These are phyloP conservation scores for Teratosphaeriaceae sp. DNA, from an alignment of 2,329 filamentous ascomycete genomes.

Conservation along the genomic window DNA sequence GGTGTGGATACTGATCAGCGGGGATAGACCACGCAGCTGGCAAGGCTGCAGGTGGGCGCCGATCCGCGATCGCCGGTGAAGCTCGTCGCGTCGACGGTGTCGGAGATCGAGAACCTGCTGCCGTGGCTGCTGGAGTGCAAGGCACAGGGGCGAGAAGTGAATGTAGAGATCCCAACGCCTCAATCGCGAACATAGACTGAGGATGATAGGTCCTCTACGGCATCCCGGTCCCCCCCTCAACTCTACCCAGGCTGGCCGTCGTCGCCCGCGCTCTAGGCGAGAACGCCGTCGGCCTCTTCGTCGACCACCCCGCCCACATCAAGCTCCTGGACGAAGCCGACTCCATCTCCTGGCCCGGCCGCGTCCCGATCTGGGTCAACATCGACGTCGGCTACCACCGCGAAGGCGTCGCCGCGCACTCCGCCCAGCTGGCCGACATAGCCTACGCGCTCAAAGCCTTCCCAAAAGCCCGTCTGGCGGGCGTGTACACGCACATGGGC, in stretches of 20 bases:
- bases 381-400: constrained; percentile 68
- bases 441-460: constrained; percentile 44
- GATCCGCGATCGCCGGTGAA: constrained; percentile 44
- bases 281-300: constrained; percentile 55
- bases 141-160: constrained; percentile 47
- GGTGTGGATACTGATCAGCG: no score
- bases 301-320: constrained; percentile 62
- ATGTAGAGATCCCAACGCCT: constrained; percentile 39
- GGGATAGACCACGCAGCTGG: constrained; percentile 57
- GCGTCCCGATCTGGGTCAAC: constrained; percentile 60
- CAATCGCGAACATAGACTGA: neutral
- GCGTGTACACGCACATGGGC: constrained; percentile 68
- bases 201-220: constrained; percentile 58
- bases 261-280: constrained; percentile 52
- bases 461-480: constrained; percentile 44
- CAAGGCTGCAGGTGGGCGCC: constrained; percentile 62
- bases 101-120: constrained; percentile 62
- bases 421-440: constrained; percentile 40
- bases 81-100: constrained; percentile 66
- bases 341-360: constrained; percentile 35
- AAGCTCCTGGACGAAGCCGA: constrained; percentile 41
- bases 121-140: constrained; percentile 56
- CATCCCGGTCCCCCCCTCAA: constrained; percentile 59
- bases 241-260: constrained; percentile 52
- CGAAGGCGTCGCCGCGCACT: constrained; percentile 56